Percentiles rank a stretch among this genome's conserved stretches.
These are phyloP conservation scores for Ballota nigra DNA, from an alignment of 257 asterid species.

Conservation along the genomic window DNA sequence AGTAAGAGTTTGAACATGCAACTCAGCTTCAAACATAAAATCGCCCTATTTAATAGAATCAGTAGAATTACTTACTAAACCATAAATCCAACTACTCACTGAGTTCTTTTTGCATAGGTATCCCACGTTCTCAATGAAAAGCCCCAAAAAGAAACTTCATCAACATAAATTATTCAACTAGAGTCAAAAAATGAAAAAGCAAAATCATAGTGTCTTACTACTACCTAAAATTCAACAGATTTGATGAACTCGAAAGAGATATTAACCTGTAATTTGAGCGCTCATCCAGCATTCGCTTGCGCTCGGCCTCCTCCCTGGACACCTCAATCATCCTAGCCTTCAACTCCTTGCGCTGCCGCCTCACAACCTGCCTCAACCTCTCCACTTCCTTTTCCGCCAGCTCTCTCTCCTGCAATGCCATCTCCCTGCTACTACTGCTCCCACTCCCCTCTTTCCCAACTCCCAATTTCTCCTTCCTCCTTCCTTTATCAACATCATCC, in stretches of 20 bases:
- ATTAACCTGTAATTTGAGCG: slow-evolving; percentile 82
- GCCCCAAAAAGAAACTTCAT: not conserved
- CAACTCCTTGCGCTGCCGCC: slow-evolving; percentile 94
- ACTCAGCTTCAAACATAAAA: not conserved
- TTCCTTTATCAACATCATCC: slow-evolving; percentile 50
- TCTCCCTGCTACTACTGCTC: slow-evolving; percentile 65
- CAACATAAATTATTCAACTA: slow-evolving; percentile 3
- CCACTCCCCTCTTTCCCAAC: slow-evolving; percentile 40
- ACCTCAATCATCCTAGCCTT: slow-evolving; percentile 93
- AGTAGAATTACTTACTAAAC: not conserved
- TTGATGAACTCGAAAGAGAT: not conserved
- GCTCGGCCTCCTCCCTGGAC: slow-evolving; percentile 93
- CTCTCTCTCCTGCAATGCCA: slow-evolving; percentile 91
- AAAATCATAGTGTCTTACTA: not conserved
- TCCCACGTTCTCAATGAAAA: slow-evolving; percentile 7
- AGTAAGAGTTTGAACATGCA: not conserved
- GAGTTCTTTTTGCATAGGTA: slow-evolving; percentile 1
- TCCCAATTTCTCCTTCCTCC: slow-evolving; percentile 55
- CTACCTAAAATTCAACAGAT: not conserved
- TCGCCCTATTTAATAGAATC: not conserved
- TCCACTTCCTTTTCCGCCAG: slow-evolving; percentile 97
- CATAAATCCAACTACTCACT: slow-evolving; percentile 10
- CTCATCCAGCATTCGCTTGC: slow-evolving; percentile 91
- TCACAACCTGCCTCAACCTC: slow-evolving; percentile 87
- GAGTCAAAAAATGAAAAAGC: not conserved